Evolutionary conservation across 139 green algal genomes (phyloP), one percentile per base, ranked within the genome.

Genomic region (Picochlorum sp.): DNA sequence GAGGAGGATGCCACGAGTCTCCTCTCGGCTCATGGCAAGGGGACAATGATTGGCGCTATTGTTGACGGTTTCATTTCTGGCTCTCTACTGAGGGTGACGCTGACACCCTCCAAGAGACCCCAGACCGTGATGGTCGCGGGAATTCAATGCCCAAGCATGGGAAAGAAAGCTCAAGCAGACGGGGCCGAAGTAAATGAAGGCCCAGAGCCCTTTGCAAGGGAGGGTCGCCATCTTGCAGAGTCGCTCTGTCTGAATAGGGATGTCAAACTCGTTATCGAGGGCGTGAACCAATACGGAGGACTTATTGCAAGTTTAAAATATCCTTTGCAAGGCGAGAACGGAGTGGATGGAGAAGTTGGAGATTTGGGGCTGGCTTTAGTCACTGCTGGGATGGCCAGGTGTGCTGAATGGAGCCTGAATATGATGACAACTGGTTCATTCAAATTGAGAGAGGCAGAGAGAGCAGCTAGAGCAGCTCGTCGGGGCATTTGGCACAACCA

Each of bases 141-240:
- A 2, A 77, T 95, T 57, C 78, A 90, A 83, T 83, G 64, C 49
- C 91, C 91, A 6, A 85, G 79, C 49, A 86, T 96, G 81, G 83
- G 78, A 60, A 67, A 73, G 16, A 68, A 83, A 51, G 7, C 63
- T 5, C 38, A 55, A n/a, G 57, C 70, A 50, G 56, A 26, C 4
- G 63, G 37, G 21, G 6, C 28, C 6, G 55, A 31, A 15, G 58
- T 23, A 14, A 45, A 21, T 20, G 47, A 41, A 11, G 56, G 61
- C 44, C 73, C 88, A 0, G 91, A 96, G 67, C 85, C 90, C 2
- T 90, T 86, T 59, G 82, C 89, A 2, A 72, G 76, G 1, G 87
- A 97, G 74, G 89, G 92, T 18, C 88, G 86, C 69, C 77, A 88
- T 68, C 94, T 96, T 71, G 87, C 79, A 2, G 92, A 97, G 80